Evolutionary conservation across 1,284 basidiomycete species (phyloP).

Genomic region (Ganoderma sinense): DNA sequence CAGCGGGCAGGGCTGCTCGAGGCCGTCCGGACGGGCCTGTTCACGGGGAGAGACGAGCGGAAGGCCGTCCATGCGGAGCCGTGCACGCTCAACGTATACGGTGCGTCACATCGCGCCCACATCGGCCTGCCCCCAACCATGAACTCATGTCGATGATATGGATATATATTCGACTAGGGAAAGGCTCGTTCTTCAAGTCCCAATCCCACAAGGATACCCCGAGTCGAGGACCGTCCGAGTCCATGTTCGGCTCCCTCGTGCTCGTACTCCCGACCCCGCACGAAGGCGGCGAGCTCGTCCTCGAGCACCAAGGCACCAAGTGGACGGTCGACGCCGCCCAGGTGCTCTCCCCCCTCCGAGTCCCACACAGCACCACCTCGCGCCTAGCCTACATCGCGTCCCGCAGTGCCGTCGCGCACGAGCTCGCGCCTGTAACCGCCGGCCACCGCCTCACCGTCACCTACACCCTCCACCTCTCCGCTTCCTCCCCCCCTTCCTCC

Average conservation of each 20-base stretch:
- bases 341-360: slow-evolving; percentile 26
- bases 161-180: slow-evolving; percentile 34
- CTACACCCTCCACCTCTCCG: slow-evolving; percentile 45
- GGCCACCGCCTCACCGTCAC: slow-evolving; percentile 54
- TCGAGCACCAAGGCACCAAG: slow-evolving; percentile 39
- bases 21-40: slow-evolving; percentile 20
- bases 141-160: slow-evolving; percentile 2
- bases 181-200: slow-evolving; percentile 50
- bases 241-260: slow-evolving; percentile 49
- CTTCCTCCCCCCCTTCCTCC: background rate
- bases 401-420: slow-evolving; percentile 54
- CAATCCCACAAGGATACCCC: slow-evolving; percentile 53
- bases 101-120: slow-evolving; percentile 12
- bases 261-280: slow-evolving; percentile 48
- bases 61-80: slow-evolving; percentile 28
- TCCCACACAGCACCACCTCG: background rate
- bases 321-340: slow-evolving; percentile 42
- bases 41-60: slow-evolving; percentile 19
- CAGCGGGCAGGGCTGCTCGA: slow-evolving; percentile 23
- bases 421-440: slow-evolving; percentile 46
- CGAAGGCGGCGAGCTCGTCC: slow-evolving; percentile 46
- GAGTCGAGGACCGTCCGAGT: slow-evolving; percentile 30
- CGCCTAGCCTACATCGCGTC: slow-evolving; percentile 45
- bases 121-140: slow-evolving; percentile 31
- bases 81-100: slow-evolving; percentile 42